These are phyloP conservation scores for Scleroderma citrinum DNA, from an alignment of 768 basidiomycete species.

Conservation along the genomic window DNA sequence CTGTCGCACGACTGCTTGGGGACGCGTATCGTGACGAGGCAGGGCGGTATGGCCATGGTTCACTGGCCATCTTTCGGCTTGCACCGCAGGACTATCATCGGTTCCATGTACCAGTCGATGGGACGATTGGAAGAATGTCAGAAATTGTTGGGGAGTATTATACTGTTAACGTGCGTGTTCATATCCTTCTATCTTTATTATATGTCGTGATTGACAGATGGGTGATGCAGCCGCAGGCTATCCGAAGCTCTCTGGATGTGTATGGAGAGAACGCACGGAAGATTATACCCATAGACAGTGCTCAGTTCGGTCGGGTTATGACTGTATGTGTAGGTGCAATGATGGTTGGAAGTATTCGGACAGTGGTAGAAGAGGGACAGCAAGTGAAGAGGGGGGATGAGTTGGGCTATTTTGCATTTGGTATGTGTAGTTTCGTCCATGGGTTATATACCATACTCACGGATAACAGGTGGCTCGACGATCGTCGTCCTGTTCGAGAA, in stretches of 20 bases:
- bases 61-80: conserved; percentile 83
- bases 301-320: conserved; percentile 88
- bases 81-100: conserved; percentile 97
- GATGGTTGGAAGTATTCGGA: conserved; percentile 91
- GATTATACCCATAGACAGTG: conserved; percentile 87
- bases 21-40: conserved; percentile 66
- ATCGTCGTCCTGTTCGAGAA: conserved; percentile 89
- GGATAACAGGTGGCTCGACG: conserved; percentile 71
- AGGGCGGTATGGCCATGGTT: conserved; percentile 71
- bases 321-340: conserved; percentile 89
- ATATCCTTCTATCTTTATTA: not conserved
- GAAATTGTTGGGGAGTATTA: conserved; percentile 91
- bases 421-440: conserved; percentile 37
- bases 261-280: conserved; percentile 94
- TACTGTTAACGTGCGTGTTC: conserved; percentile 76
- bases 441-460: not conserved
- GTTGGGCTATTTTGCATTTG: conserved; percentile 93
- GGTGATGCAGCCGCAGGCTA: conserved; percentile 81
- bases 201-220: not conserved
- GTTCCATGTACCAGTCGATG: conserved; percentile 85
- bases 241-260: conserved; percentile 84
- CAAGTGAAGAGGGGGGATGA: conserved; percentile 80
- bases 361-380: conserved; percentile 83
- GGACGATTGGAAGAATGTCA: conserved; percentile 75
- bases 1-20: conserved; percentile 72